Evolutionary conservation across 176 grass and related monocot species (phyloP).

Genomic region (bread wheat (Triticum aestivum)): DNA sequence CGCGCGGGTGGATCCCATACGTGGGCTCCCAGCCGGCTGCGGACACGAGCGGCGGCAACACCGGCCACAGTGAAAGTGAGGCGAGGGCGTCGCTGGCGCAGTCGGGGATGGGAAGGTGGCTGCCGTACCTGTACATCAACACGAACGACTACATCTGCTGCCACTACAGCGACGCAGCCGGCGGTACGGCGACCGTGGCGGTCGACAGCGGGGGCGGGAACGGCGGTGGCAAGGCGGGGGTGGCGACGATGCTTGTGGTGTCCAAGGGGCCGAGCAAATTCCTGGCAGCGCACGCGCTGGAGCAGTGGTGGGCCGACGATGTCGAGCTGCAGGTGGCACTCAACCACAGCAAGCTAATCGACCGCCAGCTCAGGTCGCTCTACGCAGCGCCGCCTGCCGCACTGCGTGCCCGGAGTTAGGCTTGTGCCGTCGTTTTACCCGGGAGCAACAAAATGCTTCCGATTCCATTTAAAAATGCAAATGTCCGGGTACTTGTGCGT

Average conservation of each 20-base stretch:
- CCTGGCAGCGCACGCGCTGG: slow-evolving; percentile 69
- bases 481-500: neutral
- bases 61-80: neutral
- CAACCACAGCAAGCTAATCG: slow-evolving; percentile 71
- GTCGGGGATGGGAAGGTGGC: slow-evolving; percentile 46
- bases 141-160: slow-evolving; percentile 85
- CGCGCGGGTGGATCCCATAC: slow-evolving; percentile 42
- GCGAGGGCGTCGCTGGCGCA: slow-evolving; percentile 11
- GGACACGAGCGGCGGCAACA: neutral
- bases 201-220: slow-evolving; percentile 12
- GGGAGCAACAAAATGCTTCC: neutral
- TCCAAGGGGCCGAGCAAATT: slow-evolving; percentile 72
- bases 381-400: slow-evolving; percentile 32
- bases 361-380: slow-evolving; percentile 71
- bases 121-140: slow-evolving; percentile 84
- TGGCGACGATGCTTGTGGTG: slow-evolving; percentile 55
- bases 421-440: neutral
- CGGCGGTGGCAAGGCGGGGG: neutral
- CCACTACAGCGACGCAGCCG: slow-evolving; percentile 52
- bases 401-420: neutral
- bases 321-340: slow-evolving; percentile 62
- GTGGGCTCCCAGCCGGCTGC: neutral
- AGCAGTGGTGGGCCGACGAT: slow-evolving; percentile 91
- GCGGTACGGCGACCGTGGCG: slow-evolving; percentile 41
- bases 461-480: neutral